Conservation (phyloP, 2,329 filamentous ascomycete species). For the Penicillium freii region DNA sequence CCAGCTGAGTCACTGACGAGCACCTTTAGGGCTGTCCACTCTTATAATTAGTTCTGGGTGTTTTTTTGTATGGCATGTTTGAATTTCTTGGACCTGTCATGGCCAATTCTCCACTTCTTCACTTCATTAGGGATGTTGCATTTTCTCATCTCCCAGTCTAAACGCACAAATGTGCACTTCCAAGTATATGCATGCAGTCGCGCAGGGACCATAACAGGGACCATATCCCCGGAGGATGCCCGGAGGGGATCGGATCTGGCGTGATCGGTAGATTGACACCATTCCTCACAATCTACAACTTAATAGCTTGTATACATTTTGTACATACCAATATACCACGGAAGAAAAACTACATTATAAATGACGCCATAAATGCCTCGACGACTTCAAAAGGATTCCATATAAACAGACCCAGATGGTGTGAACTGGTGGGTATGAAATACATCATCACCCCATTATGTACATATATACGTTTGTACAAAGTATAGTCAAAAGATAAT, state of each 20-base stretch:
- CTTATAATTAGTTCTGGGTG: not conserved
- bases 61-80: not conserved
- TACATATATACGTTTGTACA: not conserved
- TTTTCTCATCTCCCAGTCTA: not conserved
- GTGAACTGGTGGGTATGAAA: conserved; percentile 1
- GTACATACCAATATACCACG: not conserved
- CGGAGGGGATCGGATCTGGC: conserved; percentile 18
- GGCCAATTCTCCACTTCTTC: not conserved
- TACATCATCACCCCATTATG: not conserved
- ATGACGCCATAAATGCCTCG: conserved; percentile 11
- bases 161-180: conserved; percentile 3
- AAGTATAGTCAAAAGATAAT: no score
- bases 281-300: not conserved
- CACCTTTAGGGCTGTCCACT: not conserved
- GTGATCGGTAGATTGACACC: conserved; percentile 8
- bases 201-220: conserved; percentile 11
- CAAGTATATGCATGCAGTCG: conserved; percentile 12
- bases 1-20: conserved; percentile 10
- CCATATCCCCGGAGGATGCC: conserved; percentile 18
- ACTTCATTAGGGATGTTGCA: not conserved
- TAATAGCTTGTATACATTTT: not conserved
- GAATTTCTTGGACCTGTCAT: not conserved
- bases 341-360: not conserved
- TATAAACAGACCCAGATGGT: not conserved
- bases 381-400: not conserved